Base-by-base conservation (phyloP, 2,329 filamentous ascomycete genomes). In the Aureobasidium vineae region DNA sequence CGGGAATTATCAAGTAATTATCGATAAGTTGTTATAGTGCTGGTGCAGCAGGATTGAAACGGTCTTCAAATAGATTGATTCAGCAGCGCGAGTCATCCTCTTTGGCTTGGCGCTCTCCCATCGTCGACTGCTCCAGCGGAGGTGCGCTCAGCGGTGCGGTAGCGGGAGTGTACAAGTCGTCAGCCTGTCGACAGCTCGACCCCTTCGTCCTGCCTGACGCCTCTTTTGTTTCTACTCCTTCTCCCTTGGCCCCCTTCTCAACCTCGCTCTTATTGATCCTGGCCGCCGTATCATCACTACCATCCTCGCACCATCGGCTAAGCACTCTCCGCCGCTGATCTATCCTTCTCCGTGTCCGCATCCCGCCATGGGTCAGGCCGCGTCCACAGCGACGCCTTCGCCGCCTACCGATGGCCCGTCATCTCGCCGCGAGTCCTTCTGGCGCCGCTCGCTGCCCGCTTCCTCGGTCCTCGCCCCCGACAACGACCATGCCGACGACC, bases 281-380 rank as follows among this genome's bases (percentile, higher is more conserved):
- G 23, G 4, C 40, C 23, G 13, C 26, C 15, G 8, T 60, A 47
- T 23, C 38, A 28, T 57, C 26, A 31, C 31, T 8, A 23, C 11
- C n/a, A 23, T 10, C 28, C 56, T 28, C 41, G 26, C 56, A 26
- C 19, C 38, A 21, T 21, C 31, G n/a, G 28, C 57, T 7, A 38
- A 13, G 23, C 10, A 5, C 41, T 16, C 2, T n/a, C 15, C 10
- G 11, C 57, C 31, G 45, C 57, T 49, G 56, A 47, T 63, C 33
- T 31, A 52, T 52, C 45, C 31, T 49, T 41, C 28, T 19, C 57
- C 26, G 54, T 33, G 16, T 23, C 57, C 19, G 21, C 33, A 52
- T 43, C 36, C 47, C 57, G 68, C 28, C 50, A 76, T 76, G 75
- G 75, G 75, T 49, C 74, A 76, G 66, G 68, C 70, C 63, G 70